Percentiles rank a stretch among this genome's conserved stretches.
These are phyloP conservation scores for Rhizopus microsporus DNA, from an alignment of 371 early-diverging fungal species.

Conservation along the genomic window DNA sequence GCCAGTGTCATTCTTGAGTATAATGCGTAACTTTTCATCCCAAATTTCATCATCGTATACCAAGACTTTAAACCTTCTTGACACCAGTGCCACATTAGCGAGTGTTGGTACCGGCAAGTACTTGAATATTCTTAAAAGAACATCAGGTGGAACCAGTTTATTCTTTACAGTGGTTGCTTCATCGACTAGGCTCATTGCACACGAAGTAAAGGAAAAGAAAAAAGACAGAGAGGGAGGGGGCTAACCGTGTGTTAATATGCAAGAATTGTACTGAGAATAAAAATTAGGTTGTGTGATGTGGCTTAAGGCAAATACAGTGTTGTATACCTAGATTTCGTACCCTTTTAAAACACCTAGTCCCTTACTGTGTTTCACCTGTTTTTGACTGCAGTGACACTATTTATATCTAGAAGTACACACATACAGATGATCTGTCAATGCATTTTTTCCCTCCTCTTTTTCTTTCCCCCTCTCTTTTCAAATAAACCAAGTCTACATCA, in stretches of 20 bases:
- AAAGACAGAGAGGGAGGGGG: not conserved
- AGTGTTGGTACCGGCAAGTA: slow-evolving; percentile 54
- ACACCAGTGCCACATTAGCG: slow-evolving; percentile 51
- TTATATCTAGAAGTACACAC: too few relatives aligned
- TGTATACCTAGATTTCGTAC: too few relatives aligned
- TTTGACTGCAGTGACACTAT: too few relatives aligned
- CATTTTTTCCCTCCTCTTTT: too few relatives aligned
- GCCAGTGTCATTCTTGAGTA: slow-evolving; percentile 40
- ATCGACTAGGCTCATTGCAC: not conserved
- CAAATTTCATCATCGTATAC: slow-evolving; percentile 68
- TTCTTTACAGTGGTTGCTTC: not conserved
- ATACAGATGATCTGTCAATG: too few relatives aligned
- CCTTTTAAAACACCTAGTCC: too few relatives aligned
- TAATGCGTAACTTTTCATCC: slow-evolving; percentile 51
- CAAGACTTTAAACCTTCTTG: slow-evolving; percentile 65
- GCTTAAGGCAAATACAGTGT: not conserved
- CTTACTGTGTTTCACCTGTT: too few relatives aligned
- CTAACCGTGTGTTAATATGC: not conserved
- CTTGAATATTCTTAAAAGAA: slow-evolving; percentile 49
- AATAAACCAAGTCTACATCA: too few relatives aligned
- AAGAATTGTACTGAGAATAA: not conserved
- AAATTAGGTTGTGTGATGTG: not conserved
- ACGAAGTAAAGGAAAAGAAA: not conserved
- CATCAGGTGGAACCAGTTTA: slow-evolving; percentile 43
- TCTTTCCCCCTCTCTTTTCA: too few relatives aligned